Conservation (phyloP, 257 asterid species). For the Thymus quinquecostatus region DNA sequence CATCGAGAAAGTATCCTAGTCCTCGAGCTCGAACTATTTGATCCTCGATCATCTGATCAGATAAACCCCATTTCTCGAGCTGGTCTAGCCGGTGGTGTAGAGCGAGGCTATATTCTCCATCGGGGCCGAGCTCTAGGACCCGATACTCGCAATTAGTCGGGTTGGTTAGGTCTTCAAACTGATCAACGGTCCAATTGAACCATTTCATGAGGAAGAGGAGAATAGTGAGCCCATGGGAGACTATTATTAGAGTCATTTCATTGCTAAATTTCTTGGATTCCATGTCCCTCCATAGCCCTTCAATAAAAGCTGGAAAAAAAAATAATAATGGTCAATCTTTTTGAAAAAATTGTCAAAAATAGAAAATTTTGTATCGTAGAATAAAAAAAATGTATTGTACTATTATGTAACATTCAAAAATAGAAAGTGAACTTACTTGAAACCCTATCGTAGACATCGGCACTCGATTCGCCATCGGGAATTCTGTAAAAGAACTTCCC, state of each 20-base stretch:
- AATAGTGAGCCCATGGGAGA: conserved; percentile 65
- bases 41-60: conserved; percentile 54
- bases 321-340: no score
- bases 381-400: neutral
- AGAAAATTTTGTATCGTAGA: neutral
- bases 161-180: conserved; percentile 56
- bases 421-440: conserved; percentile 46
- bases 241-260: conserved; percentile 51
- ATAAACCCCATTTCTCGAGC: conserved; percentile 56
- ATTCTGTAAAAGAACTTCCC: conserved; percentile 72
- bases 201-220: conserved; percentile 70
- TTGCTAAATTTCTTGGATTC: conserved; percentile 39
- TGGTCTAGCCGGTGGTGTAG: conserved; percentile 50
- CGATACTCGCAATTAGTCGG: conserved; percentile 51
- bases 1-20: neutral
- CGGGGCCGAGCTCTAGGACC: conserved; percentile 51
- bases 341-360: neutral
- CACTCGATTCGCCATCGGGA: conserved; percentile 76
- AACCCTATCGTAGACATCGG: conserved; percentile 70
- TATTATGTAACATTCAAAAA: no score
- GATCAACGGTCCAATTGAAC: conserved; percentile 71
- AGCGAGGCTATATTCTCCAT: conserved; percentile 66
- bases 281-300: conserved; percentile 67
- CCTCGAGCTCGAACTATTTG: conserved; percentile 47
- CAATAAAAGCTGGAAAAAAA: conserved; percentile 48